Conservation (phyloP, 768 basidiomycete species). For the Paxillus ammoniavirescens region DNA sequence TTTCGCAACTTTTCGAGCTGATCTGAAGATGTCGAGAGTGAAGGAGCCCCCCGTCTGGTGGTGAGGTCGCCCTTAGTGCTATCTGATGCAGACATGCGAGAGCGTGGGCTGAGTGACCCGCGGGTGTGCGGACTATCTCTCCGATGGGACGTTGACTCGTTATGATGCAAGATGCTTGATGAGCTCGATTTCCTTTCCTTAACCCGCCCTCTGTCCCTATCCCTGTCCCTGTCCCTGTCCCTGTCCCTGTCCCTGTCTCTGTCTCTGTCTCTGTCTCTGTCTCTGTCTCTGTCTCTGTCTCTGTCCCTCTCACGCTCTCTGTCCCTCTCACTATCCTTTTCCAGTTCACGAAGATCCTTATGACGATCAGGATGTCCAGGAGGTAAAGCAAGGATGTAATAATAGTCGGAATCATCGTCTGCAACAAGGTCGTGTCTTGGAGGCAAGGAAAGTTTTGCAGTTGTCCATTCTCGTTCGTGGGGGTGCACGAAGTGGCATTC, state of each 20-base stretch:
- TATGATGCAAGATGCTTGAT: not conserved
- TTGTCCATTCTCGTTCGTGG: constrained; percentile 30
- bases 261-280: not conserved
- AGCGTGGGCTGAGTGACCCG: constrained; percentile 12
- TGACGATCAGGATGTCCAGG: constrained; percentile 5
- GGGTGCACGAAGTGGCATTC: constrained; percentile 33
- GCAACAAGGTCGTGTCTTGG: constrained; percentile 16
- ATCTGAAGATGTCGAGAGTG: constrained; percentile 26
- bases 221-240: constrained; percentile 1
- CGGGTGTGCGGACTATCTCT: constrained; percentile 12
- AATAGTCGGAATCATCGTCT: constrained; percentile 23
- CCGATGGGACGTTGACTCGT: constrained; percentile 15
- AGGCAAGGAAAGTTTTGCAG: constrained; percentile 27
- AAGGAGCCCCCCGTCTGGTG: constrained; percentile 19
- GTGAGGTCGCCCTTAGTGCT: constrained; percentile 4
- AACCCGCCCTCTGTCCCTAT: not conserved
- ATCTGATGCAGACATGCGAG: constrained; percentile 16
- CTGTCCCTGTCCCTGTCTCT: constrained; percentile 2
- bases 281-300: not conserved
- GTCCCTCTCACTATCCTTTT: constrained; percentile 1
- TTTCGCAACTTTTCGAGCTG: constrained; percentile 21
- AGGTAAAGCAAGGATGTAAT: constrained; percentile 12
- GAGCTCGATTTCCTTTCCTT: constrained; percentile 8
- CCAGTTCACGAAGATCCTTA: constrained; percentile 10
- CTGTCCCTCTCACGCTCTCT: not conserved